These are phyloP conservation scores for Penicillium janthinellum DNA, from an alignment of 2,329 filamentous ascomycete species.

Conservation along the genomic window DNA sequence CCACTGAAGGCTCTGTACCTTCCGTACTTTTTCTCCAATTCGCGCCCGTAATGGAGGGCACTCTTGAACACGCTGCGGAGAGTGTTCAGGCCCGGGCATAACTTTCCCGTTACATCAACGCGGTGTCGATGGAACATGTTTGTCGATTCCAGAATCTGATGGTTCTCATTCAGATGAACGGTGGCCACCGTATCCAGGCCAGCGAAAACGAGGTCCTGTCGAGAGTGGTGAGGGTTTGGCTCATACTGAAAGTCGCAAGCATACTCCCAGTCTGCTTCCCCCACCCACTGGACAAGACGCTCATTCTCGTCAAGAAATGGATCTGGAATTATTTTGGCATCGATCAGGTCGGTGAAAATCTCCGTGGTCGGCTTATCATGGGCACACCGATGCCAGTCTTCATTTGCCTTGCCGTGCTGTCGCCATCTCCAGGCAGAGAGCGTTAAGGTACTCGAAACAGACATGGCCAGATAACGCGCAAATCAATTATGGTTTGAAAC, in stretches of 20 bases:
- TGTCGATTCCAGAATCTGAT: background rate
- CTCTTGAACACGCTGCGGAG: background rate
- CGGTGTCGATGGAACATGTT: background rate
- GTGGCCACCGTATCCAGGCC: background rate
- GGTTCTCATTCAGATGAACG: background rate
- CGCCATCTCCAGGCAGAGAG: background rate
- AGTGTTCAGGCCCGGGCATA: background rate
- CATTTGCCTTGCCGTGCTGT: background rate
- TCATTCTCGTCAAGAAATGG: constrained; percentile 11
- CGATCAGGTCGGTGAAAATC: constrained; percentile 6
- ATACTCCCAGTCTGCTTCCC: constrained; percentile 11
- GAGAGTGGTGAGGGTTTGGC: constrained; percentile 33
- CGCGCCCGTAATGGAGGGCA: background rate
- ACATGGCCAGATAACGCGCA: background rate
- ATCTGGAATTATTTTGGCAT: constrained; percentile 7
- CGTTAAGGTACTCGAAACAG: background rate
- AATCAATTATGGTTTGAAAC: background rate
- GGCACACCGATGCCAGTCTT: constrained; percentile 2
- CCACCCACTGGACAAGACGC: constrained; percentile 10
- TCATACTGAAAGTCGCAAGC: constrained; percentile 62
- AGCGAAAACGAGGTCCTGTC: background rate
- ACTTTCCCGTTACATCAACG: background rate
- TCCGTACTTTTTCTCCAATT: constrained; percentile 6
- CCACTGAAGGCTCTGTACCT: constrained; percentile 1
- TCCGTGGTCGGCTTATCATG: constrained; percentile 4